Base-by-base conservation (phyloP, 345 rosid species). In the Cardiospermum halicacabum region DNA sequence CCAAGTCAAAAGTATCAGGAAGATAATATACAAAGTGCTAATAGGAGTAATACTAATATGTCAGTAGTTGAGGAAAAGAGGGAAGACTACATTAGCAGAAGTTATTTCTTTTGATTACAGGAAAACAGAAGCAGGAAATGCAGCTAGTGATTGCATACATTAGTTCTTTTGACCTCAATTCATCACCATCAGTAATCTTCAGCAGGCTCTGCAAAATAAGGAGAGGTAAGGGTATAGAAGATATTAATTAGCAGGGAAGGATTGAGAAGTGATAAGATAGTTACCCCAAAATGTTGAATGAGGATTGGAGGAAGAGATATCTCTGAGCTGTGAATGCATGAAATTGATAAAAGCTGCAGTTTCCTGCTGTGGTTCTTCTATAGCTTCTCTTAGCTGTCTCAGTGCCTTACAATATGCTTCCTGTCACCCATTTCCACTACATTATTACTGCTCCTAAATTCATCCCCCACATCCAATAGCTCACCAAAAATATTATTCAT, bases 321-420 rank as follows among this genome's bases (percentile, higher is more conserved):
- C 79, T 16, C 53, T 60, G 7, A 84, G 85, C 47, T 80, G 78
- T 19, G 77, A 75, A 60, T 84, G 81, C 89, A 79, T 81, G 81
- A 11, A 53, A 6, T 71, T 67, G 72, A 84, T 69, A 74, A 84
- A 84, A 34, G 75, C 79, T 56, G 63, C 53, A 2, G 86, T 71
- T 69, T 81, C 78, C 53, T 73, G 81, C 57, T 81, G 86, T 11
- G 86, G 81, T 64, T 79, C 86, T 31, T 84, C 81, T 51, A 84
- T 81, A 26, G 86, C 86, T 60, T 75, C 86, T 56, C 70, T 79
- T 61, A 84, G 36, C 58, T 79, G 68, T 56, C 72, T 73, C 24
- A 81, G 67, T 2, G 72, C 84, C 26, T 47, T 25, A 81, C 86
- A 81, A 59, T 84, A 81, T 32, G 80, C 78, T 57, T 77, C 85